A percentile compares a stretch with the other conserved stretches of the same genome.
phyloP scores from a whole-genome alignment of 352 stramenopile genomes.

The Globisporangium mamillatum region DNA sequence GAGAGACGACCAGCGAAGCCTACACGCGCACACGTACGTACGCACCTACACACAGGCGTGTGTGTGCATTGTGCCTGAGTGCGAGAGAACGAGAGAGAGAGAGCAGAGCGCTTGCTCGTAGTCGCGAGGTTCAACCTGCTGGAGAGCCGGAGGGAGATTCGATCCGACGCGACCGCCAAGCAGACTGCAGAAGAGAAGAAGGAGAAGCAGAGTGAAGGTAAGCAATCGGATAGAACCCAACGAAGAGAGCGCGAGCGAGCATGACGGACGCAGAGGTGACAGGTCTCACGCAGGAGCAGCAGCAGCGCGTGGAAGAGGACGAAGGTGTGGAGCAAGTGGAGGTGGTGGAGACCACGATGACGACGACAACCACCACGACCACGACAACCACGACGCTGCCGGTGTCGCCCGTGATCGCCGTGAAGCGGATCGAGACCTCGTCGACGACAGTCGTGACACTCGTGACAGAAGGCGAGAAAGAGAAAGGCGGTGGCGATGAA shows the following conservation, averaged over 20 bases:
- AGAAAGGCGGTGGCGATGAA: background rate
- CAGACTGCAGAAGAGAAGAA: background rate
- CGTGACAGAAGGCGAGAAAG: background rate
- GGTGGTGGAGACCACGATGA: conserved; percentile 2
- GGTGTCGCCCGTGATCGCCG: conserved; percentile 11
- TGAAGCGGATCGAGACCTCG: conserved; percentile 10
- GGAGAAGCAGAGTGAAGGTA: background rate
- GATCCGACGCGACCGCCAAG: background rate
- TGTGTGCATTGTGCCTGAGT: too few species aligned
- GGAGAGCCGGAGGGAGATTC: conserved; percentile 3
- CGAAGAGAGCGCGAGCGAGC: background rate
- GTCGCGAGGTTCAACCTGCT: background rate
- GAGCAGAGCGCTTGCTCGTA: background rate
- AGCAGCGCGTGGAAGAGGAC: background rate
- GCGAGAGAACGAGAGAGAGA: background rate
- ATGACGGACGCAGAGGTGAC: conserved; percentile 19
- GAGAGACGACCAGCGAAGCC: background rate
- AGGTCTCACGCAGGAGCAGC: background rate
- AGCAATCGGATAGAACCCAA: background rate
- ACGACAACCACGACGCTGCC: conserved; percentile 6
- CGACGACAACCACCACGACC: background rate
- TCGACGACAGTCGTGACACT: background rate
- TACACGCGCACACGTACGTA: background rate
- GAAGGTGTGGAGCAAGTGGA: background rate
- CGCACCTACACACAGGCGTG: too few species aligned